phyloP scores from a whole-genome alignment of 495 filamentous ascomycete genomes.

The Paragyromitra xinjiangensis region DNA sequence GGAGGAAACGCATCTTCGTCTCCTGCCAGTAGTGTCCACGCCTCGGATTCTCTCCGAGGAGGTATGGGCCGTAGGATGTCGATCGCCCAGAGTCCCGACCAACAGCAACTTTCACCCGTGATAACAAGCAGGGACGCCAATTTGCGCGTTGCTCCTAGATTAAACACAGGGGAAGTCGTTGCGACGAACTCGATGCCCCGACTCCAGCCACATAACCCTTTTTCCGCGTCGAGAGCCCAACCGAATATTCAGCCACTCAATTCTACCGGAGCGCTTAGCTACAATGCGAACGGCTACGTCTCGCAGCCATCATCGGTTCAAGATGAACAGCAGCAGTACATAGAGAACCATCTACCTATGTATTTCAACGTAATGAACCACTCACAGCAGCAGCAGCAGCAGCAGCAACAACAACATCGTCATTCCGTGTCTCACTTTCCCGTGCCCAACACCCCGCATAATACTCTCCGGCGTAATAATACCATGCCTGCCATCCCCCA shows the following conservation, averaged over 20 bases:
- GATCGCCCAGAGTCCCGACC: conserved; percentile 47
- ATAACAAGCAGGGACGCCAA: conserved; percentile 40
- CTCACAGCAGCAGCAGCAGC: conserved; percentile 35
- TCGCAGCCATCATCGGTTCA: conserved; percentile 44
- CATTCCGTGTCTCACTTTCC: conserved; percentile 50
- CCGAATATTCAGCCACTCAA: conserved; percentile 51
- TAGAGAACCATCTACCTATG: conserved; percentile 39
- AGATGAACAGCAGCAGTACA: conserved; percentile 46
- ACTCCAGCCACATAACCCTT: conserved; percentile 50
- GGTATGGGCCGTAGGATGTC: conserved; percentile 48
- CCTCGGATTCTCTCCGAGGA: conserved; percentile 44
- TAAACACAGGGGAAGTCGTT: conserved; percentile 45
- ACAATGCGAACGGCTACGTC: conserved; percentile 39
- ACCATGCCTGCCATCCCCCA: conserved; percentile 51
- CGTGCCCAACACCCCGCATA: conserved; percentile 47
- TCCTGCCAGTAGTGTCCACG: conserved; percentile 44
- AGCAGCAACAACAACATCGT: conserved; percentile 43
- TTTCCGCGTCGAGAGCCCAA: conserved; percentile 42
- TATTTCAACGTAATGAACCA: conserved; percentile 36
- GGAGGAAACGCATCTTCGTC: conserved; percentile 50
- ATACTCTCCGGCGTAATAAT: conserved; percentile 48
- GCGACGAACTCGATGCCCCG: conserved; percentile 45
- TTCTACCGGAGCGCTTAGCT: conserved; percentile 37
- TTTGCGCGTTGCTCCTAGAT: conserved; percentile 38
- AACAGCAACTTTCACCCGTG: conserved; percentile 49